These are phyloP conservation scores for Hymenoscyphus fructigenus DNA, from an alignment of 2,329 filamentous ascomycete genomes.

Conservation along the genomic window DNA sequence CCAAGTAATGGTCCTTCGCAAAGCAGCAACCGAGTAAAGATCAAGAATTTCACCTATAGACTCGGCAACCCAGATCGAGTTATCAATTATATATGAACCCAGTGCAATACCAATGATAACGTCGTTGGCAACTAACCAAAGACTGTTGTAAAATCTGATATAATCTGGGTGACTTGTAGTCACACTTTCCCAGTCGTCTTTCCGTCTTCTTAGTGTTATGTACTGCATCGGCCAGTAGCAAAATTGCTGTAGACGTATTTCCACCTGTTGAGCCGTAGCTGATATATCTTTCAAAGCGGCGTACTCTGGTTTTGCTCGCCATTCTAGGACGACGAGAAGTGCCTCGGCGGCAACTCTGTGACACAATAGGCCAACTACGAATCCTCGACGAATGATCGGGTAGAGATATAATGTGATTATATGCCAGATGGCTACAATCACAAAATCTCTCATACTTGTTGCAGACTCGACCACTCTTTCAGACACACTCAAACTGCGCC, in stretches of 20 bases:
- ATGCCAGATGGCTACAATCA: conserved; percentile 67
- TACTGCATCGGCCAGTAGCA: conserved; percentile 99
- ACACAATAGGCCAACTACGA: conserved; percentile 75
- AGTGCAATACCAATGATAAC: conserved; percentile 97
- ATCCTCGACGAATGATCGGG: conserved; percentile 69
- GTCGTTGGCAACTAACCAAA: conserved; percentile 98
- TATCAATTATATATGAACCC: conserved; percentile 96
- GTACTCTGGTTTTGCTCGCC: conserved; percentile 73
- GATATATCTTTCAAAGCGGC: conserved; percentile 93
- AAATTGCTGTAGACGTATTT: conserved; percentile 95
- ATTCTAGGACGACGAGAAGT: conserved; percentile 78
- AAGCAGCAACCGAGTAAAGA: conserved; percentile 81
- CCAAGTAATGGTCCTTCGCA: conserved; percentile 90
- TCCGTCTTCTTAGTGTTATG: conserved; percentile 81
- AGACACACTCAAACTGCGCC: conserved; percentile 85
- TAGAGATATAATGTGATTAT: conserved; percentile 73
- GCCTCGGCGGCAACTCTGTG: conserved; percentile 81
- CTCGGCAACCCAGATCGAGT: conserved; percentile 78
- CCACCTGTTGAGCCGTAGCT: conserved; percentile 93
- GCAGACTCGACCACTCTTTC: conserved; percentile 94
- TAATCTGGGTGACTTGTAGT: conserved; percentile 96
- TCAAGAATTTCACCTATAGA: conserved; percentile 75
- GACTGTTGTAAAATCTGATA: conserved; percentile 96
- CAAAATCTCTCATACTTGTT: conserved; percentile 76
- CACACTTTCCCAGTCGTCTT: conserved; percentile 92